A percentile compares a stretch with the other conserved stretches of the same genome.
Evolutionary conservation across 208 protist species (phyloP).

Genomic region (Wallacemonas collosoma): DNA sequence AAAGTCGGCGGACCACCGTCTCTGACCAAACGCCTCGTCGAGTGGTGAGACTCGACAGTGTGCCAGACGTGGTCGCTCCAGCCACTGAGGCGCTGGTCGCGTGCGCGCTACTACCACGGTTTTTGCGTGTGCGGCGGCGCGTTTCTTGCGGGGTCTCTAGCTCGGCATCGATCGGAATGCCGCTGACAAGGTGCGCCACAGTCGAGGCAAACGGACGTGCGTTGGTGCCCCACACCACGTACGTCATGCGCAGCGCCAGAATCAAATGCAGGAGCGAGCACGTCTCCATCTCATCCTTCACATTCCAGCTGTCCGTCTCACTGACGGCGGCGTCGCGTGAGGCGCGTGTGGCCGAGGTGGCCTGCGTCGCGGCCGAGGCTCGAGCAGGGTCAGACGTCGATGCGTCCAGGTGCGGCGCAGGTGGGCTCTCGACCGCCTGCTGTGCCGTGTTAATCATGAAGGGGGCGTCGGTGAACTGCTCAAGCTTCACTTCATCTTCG

Average conservation of each 20-base stretch:
- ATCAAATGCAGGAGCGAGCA: constrained; percentile 76
- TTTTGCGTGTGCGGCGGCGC: background rate
- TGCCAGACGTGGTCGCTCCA: background rate
- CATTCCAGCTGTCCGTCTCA: constrained; percentile 38
- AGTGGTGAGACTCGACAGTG: background rate
- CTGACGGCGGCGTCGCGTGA: background rate
- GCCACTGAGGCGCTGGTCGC: background rate
- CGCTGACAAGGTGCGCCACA: background rate
- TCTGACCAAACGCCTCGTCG: constrained; percentile 1
- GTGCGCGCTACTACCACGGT: background rate
- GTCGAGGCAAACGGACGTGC: constrained; percentile 10
- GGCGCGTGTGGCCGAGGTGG: background rate
- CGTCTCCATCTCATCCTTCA: constrained; percentile 70
- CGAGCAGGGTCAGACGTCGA: too few relatives aligned
- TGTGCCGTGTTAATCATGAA: constrained; percentile 55
- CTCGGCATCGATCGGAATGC: constrained; percentile 7
- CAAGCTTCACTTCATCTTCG: constrained; percentile 64
- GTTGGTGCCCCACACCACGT: constrained; percentile 74
- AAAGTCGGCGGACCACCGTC: background rate
- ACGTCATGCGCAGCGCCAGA: constrained; percentile 73
- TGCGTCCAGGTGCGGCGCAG: too few relatives aligned
- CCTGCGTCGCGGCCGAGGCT: too few relatives aligned
- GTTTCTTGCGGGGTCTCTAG: background rate
- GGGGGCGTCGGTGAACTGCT: constrained; percentile 80
- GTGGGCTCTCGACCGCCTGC: constrained; percentile 7